A percentile compares a stretch with the other conserved stretches of the same genome.
Evolutionary conservation across 108 stramenopile genomes (phyloP).

Genomic region (Fistulifera pelliculosa): DNA sequence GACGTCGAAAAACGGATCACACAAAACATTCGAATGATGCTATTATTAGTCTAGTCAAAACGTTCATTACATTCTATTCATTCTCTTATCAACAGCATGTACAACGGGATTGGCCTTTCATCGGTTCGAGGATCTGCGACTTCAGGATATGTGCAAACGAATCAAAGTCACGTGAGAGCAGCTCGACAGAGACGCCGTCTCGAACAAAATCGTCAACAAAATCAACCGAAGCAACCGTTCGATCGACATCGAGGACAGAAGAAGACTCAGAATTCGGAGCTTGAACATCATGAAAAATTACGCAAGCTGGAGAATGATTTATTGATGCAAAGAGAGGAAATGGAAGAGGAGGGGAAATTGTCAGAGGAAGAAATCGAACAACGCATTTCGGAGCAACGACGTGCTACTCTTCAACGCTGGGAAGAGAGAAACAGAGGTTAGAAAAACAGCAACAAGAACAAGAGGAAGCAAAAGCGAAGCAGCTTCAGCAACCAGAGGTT

Average conservation of each 20-base stretch:
- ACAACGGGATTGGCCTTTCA: constrained; percentile 87
- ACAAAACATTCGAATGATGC: no score
- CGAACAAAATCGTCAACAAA: constrained; percentile 24
- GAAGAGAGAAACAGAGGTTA: constrained; percentile 16
- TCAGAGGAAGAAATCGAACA: constrained; percentile 50
- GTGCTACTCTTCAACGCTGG: constrained; percentile 25
- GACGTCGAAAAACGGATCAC: no score
- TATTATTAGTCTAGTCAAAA: no score
- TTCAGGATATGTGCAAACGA: constrained; percentile 82
- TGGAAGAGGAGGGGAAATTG: constrained; percentile 52
- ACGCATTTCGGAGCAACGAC: constrained; percentile 47
- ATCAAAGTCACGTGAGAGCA: constrained; percentile 71
- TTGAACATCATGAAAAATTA: constrained; percentile 63
- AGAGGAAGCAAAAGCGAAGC: constrained; percentile 19
- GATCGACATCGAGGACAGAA: constrained; percentile 45
- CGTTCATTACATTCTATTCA: no score
- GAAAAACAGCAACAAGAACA: constrained; percentile 41
- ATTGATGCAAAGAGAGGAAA: constrained; percentile 59
- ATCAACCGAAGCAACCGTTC: constrained; percentile 19
- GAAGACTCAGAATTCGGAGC: constrained; percentile 44
- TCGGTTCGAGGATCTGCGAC: constrained; percentile 86
- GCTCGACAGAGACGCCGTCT: constrained; percentile 41
- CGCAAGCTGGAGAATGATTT: constrained; percentile 60
- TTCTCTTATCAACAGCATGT: constrained; percentile 10
- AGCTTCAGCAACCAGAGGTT: background rate